A percentile compares a stretch with the other conserved stretches of the same genome.
These are phyloP conservation scores for Ustilago hordei DNA, from an alignment of 1,284 basidiomycete species.

Conservation along the genomic window DNA sequence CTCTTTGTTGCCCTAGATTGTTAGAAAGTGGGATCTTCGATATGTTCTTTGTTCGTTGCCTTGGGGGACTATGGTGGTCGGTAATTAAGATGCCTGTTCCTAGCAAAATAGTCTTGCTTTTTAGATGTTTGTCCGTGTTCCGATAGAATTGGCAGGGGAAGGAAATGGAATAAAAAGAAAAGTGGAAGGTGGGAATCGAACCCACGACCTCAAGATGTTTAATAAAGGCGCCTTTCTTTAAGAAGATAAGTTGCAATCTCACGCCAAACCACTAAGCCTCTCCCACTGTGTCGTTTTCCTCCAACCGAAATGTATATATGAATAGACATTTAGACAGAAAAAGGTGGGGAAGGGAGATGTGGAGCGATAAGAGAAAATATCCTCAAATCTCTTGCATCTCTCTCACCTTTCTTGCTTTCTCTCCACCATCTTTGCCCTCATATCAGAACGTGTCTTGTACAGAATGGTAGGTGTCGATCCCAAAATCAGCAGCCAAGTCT, in stretches of 20 bases:
- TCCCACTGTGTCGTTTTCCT: conserved; percentile 17
- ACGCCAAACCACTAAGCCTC: conserved; percentile 64
- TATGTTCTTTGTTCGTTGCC: too few relatives aligned
- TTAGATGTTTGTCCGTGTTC: conserved; percentile 17
- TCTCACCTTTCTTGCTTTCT: too few relatives aligned
- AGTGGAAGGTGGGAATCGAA: conserved; percentile 62
- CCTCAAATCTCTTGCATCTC: neutral
- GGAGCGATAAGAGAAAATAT: conserved; percentile 3
- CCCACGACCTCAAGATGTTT: conserved; percentile 57
- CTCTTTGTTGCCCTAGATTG: neutral
- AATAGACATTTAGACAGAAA: neutral
- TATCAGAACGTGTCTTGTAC: too few relatives aligned
- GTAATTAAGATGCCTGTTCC: neutral
- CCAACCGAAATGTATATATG: fast-evolving
- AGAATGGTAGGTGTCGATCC: too few relatives aligned
- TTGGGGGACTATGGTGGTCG: neutral
- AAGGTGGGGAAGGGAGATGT: neutral
- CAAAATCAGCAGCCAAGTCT: too few relatives aligned
- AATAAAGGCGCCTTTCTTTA: conserved; percentile 17
- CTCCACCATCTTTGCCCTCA: neutral
- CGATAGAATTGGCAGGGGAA: neutral
- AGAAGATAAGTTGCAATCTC: conserved; percentile 53
- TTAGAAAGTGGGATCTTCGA: too few relatives aligned
- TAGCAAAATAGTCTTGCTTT: conserved; percentile 7
- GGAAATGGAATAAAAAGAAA: conserved; percentile 8